These are phyloP conservation scores for Oxytropis ochrocephala DNA, from an alignment of 306 rosid genomes.

Conservation along the genomic window DNA sequence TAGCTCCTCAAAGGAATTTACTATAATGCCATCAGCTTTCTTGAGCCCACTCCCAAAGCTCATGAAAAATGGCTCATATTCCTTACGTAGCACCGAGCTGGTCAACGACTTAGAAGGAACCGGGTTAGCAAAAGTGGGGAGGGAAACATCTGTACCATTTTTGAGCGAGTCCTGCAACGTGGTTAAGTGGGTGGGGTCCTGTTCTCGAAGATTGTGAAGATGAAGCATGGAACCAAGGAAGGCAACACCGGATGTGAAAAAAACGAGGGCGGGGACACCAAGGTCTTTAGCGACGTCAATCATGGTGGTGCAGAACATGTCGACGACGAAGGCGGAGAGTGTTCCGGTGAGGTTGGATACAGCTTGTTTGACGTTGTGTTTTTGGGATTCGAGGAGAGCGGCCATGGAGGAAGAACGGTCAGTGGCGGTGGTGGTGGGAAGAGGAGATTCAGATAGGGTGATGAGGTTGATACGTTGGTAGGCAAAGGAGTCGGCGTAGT, in stretches of 20 bases:
- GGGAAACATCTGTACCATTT: background rate
- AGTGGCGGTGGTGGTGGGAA: background rate
- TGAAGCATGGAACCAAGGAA: slow-evolving; percentile 29
- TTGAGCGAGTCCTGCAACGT: background rate
- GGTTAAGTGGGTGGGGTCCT: background rate
- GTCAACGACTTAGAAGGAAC: slow-evolving; percentile 35
- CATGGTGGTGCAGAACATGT: slow-evolving; percentile 53
- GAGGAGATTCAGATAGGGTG: slow-evolving; percentile 20
- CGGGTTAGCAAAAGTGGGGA: slow-evolving; percentile 26
- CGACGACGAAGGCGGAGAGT: slow-evolving; percentile 52
- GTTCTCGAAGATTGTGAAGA: slow-evolving; percentile 29
- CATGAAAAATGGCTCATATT: background rate
- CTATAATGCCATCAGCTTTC: slow-evolving; percentile 33
- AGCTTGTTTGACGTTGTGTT: slow-evolving; percentile 19
- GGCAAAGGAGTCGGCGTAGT: slow-evolving; percentile 2
- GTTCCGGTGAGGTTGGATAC: background rate
- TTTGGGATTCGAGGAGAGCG: slow-evolving; percentile 10
- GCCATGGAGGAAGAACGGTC: background rate
- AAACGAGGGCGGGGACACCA: slow-evolving; percentile 39
- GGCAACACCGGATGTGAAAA: slow-evolving; percentile 33
- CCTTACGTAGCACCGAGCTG: background rate
- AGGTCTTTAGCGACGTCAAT: slow-evolving; percentile 47
- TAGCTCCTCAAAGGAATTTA: slow-evolving; percentile 43
- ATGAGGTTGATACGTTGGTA: slow-evolving; percentile 23
- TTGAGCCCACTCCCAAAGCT: background rate